phyloP scores from a whole-genome alignment of 2,329 filamentous ascomycete species.

The Colletotrichum filicis region DNA sequence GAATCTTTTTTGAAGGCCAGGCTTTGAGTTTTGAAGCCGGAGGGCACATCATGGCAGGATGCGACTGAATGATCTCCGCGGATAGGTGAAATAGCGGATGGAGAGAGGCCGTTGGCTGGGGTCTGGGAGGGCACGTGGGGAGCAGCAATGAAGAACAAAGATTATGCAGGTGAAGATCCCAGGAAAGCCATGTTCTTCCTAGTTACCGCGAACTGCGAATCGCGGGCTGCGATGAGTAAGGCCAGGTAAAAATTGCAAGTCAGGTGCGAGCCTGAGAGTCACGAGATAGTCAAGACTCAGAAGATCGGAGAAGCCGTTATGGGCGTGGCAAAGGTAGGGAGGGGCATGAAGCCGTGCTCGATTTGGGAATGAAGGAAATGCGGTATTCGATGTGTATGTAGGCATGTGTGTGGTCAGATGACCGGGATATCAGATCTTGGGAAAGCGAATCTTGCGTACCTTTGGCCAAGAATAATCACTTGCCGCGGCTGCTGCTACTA shows the following conservation, averaged over 20 bases:
- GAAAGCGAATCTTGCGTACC: constrained; percentile 15
- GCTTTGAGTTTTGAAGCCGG: neutral
- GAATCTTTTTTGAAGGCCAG: neutral
- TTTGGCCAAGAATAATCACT: no score
- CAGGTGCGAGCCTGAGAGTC: neutral
- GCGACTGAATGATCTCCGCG: constrained; percentile 13
- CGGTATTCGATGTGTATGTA: neutral
- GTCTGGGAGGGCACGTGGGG: no score
- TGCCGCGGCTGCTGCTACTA: neutral
- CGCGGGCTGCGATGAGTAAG: neutral
- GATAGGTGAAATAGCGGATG: neutral
- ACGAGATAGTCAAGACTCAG: neutral
- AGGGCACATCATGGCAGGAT: neutral
- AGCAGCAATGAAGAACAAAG: neutral
- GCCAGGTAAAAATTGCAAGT: neutral
- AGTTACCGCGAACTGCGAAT: neutral
- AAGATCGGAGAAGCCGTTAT: neutral
- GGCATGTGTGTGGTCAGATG: neutral
- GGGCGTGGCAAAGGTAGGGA: no score
- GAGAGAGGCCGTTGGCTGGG: neutral
- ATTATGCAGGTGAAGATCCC: neutral
- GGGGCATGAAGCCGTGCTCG: neutral
- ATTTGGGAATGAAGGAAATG: neutral
- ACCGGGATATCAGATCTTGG: constrained; percentile 11
- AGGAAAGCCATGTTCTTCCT: neutral